Evolutionary conservation across 768 basidiomycete species (phyloP), one percentile per base, ranked within the genome.

Genomic region (Russula sp.): DNA sequence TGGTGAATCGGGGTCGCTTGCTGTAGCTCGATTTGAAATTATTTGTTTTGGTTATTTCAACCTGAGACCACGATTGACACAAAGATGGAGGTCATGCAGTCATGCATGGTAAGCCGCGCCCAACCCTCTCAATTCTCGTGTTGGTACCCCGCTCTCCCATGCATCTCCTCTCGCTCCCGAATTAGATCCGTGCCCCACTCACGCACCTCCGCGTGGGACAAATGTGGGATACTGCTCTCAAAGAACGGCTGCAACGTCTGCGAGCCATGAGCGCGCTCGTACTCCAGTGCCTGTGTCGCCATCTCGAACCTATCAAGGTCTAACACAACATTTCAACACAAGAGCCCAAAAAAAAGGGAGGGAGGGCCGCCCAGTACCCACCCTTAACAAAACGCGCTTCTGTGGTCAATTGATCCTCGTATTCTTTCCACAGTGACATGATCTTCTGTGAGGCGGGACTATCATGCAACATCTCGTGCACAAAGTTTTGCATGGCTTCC

Each of bases 301-400:
- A 95, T 89, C 73, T 95, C 92, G 61, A 93, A 86, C 7, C 89
- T 80, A 72, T 95, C 92, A 5, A 94, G 80, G 72, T 95, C 92
- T 93, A 48, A 40, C 2, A 6, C 20, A 16, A 26, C 5, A 20
- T n/a, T 13, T 56, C 9, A 64, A 28, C 13, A 58, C 16, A 40
- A 40, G 32, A 34, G 28, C 3, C 2, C 11, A 59, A 20, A 20
- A 34, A 3, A 26, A 18, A 24, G 13, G 18, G 20, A 18, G 4
- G 5, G 54, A 16, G 0, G 6, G 34, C 13, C 3, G 34, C 5
- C 1, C 46, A 5, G 8, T 57, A 82, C 91, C 89, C 81, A 82
- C 92, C 91, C 81, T 95, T 95, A 48, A 95, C 92, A 71, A 95
- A 93, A 61, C 78, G 84, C 0, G 93, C 91, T 72, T 95, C 94